Evolutionary conservation across 257 asterid genomes (phyloP), one percentile per base, ranked within the genome.

Genomic region (Primulina eburnea): DNA sequence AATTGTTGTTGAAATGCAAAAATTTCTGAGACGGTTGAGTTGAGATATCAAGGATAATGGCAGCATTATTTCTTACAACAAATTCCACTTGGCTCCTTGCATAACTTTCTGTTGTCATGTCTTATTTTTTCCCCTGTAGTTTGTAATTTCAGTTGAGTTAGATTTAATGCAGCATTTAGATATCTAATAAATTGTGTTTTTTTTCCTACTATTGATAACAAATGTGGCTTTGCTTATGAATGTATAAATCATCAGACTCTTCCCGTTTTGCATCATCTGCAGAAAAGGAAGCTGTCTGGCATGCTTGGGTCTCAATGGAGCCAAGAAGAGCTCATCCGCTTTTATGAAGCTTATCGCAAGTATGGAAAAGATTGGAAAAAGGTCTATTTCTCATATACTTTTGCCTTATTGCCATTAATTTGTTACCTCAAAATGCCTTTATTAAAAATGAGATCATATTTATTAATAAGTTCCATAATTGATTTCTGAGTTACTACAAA

Each of bases 321-420:
- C 74, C 76, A 78, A 67, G 82, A 78, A 65, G 85, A 80, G 64
- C 81, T 83, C 29, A 65, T 18, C 61, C 79, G 79, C 62, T 83
- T 83, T 59, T 83, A 83, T 77, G 80, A 83, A 64, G 88, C 85
- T 18, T 83, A 83, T 43, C 74, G 88, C 35, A 83, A 80, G 65
- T 72, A 80, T 73, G 83, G 83, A 63, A 78, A 76, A 78, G 80
- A 83, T 47, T 83, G 83, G 83, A 80, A 80, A 75, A 83, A 83
- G 88, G 88, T 83, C 12, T 29, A 83, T 72, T 58, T 2, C 18
- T 47, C n/a, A 14, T 47, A 12, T 47, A 3, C 55, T 47, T 14
- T 47, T 16, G 55, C 55, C 4, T 12, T 12, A 47, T 47, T 50
- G 12, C n/a, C 57, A 50, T 50, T 50, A 50, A 50, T 12, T 43